A percentile compares a stretch with the other conserved stretches of the same genome.
Evolutionary conservation across 495 filamentous ascomycete genomes (phyloP).

Genomic region (Apodospora peruviana): DNA sequence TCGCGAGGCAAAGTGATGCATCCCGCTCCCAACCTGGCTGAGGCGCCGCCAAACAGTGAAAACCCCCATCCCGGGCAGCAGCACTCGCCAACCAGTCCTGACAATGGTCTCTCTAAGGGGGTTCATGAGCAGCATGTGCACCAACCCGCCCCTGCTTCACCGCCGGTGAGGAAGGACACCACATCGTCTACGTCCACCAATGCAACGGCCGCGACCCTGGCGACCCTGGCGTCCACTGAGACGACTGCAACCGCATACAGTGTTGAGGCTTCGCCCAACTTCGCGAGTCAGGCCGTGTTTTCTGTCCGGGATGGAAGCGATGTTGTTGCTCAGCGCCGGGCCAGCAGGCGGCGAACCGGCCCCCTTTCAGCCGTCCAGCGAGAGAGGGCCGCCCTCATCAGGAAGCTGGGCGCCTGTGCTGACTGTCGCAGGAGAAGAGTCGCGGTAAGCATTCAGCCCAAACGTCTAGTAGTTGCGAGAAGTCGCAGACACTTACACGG

Average conservation of each 20-base stretch:
- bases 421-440: slow-evolving; percentile 44
- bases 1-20: slow-evolving; percentile 30
- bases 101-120: background rate
- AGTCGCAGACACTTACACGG: slow-evolving; percentile 1
- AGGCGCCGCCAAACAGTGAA: slow-evolving; percentile 38
- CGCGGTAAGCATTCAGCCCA: slow-evolving; percentile 31
- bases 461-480: background rate
- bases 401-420: slow-evolving; percentile 43
- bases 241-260: slow-evolving; percentile 38
- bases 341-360: slow-evolving; percentile 41
- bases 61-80: slow-evolving; percentile 29
- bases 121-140: slow-evolving; percentile 21
- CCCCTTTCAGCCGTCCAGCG: slow-evolving; percentile 41
- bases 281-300: slow-evolving; percentile 36
- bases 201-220: slow-evolving; percentile 29
- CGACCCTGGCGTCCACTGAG: slow-evolving; percentile 32
- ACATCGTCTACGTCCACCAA: slow-evolving; percentile 41
- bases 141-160: slow-evolving; percentile 29
- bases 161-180: slow-evolving; percentile 43
- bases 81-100: slow-evolving; percentile 10
- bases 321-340: slow-evolving; percentile 37
- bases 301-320: slow-evolving; percentile 43
- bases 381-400: slow-evolving; percentile 43
- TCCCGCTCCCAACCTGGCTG: slow-evolving; percentile 38
- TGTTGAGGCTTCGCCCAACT: slow-evolving; percentile 32